These are phyloP conservation scores for Biancaea sappan DNA, from an alignment of 306 rosid species.

Conservation along the genomic window DNA sequence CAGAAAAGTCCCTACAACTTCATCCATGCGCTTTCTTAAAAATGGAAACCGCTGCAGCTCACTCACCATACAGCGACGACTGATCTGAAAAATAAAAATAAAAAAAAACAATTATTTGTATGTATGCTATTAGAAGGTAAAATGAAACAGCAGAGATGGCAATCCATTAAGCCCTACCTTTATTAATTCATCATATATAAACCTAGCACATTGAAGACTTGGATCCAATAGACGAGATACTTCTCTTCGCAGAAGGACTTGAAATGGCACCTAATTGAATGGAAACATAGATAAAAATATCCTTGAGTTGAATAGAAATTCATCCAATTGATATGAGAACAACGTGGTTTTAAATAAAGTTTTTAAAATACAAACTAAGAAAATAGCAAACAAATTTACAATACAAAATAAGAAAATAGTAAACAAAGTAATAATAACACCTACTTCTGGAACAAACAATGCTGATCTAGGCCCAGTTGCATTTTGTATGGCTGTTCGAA, in stretches of 20 bases:
- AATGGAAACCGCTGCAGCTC: slow-evolving; percentile 92
- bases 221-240: slow-evolving; percentile 91
- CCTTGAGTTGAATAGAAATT: slow-evolving; percentile 8
- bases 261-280: slow-evolving; percentile 82
- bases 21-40: slow-evolving; percentile 87
- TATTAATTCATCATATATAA: slow-evolving; percentile 86
- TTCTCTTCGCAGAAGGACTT: slow-evolving; percentile 85
- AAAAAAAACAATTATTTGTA: slow-evolving; percentile 28
- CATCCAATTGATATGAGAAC: slow-evolving; percentile 14
- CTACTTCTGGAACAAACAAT: slow-evolving; percentile 93
- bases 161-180: slow-evolving; percentile 60
- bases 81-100: slow-evolving; percentile 68
- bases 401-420: slow-evolving; percentile 8
- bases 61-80: slow-evolving; percentile 76
- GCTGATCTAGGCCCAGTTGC: slow-evolving; percentile 95
- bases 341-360: neutral
- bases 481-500: slow-evolving; percentile 95
- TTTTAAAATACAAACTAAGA: neutral
- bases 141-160: slow-evolving; percentile 17
- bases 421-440: slow-evolving; percentile 38
- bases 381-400: neutral
- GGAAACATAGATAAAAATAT: slow-evolving; percentile 24
- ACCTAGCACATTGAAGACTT: slow-evolving; percentile 94
- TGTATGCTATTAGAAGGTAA: slow-evolving; percentile 11
- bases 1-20: slow-evolving; percentile 80